phyloP scores from a whole-genome alignment of 805 yeast species.

The Cyberlindnera lachancei region DNA sequence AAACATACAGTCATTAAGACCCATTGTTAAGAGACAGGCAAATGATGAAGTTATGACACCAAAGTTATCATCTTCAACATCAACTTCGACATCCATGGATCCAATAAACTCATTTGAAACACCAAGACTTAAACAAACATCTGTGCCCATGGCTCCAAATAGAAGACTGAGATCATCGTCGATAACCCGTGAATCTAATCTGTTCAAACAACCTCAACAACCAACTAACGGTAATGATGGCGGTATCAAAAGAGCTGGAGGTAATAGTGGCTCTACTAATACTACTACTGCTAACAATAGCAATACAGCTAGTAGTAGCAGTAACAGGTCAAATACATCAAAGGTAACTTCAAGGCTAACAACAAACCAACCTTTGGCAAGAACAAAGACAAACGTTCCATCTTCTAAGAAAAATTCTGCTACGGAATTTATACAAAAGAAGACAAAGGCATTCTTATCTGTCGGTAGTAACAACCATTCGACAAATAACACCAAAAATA shows the following conservation, averaged over 20 bases:
- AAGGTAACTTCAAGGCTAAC: slow-evolving; percentile 41
- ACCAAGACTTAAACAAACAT: slow-evolving; percentile 30
- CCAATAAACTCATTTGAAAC: slow-evolving; percentile 30
- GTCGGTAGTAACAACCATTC: slow-evolving; percentile 1
- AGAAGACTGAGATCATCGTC: slow-evolving; percentile 25
- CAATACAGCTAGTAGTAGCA: too few relatives aligned
- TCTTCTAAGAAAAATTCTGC: slow-evolving; percentile 8
- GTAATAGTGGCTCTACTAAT: too few relatives aligned
- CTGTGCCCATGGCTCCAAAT: slow-evolving; percentile 32
- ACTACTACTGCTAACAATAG: too few relatives aligned
- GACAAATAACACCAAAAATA: slow-evolving; percentile 3
- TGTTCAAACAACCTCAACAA: slow-evolving; percentile 18
- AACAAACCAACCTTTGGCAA: slow-evolving; percentile 29
- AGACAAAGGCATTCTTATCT: slow-evolving; percentile 8
- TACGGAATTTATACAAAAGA: slow-evolving; percentile 14
- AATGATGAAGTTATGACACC: too few relatives aligned
- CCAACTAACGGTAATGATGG: slow-evolving; percentile 8
- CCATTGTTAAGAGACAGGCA: slow-evolving; percentile 1
- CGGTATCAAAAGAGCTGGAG: background rate
- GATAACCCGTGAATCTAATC: slow-evolving; percentile 3
- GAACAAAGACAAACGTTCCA: slow-evolving; percentile 9
- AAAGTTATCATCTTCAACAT: slow-evolving; percentile 10
- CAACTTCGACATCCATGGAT: slow-evolving; percentile 12
- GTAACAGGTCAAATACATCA: slow-evolving; percentile 31
- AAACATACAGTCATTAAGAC: slow-evolving; percentile 12